Evolutionary conservation across 495 filamentous ascomycete species (phyloP).

Genomic region (Amorphotheca resinae): DNA sequence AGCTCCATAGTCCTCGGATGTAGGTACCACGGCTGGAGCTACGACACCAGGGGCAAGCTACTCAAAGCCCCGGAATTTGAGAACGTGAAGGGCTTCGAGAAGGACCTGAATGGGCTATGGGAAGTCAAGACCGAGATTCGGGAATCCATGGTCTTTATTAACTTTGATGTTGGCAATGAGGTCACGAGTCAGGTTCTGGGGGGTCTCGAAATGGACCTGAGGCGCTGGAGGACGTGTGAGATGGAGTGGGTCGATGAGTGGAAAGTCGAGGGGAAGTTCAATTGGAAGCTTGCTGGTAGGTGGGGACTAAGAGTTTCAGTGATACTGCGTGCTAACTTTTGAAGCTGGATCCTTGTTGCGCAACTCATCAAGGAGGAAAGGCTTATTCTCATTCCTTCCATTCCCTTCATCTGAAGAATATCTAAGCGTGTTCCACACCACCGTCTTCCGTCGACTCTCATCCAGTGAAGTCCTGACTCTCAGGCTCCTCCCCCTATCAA

Average conservation of each 20-base stretch:
- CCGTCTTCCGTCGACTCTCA: constrained; percentile 3
- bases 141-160: constrained; percentile 31
- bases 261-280: constrained; percentile 29
- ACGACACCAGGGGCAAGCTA: constrained; percentile 40
- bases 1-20: constrained; percentile 40
- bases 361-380: background rate
- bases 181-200: constrained; percentile 10
- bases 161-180: constrained; percentile 25
- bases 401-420: background rate
- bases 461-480: constrained; percentile 8
- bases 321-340: background rate
- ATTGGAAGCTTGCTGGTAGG: constrained; percentile 31
- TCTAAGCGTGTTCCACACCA: background rate
- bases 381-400: background rate
- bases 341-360: constrained; percentile 1
- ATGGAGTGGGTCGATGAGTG: constrained; percentile 25
- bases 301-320: background rate
- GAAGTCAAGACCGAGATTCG: constrained; percentile 27
- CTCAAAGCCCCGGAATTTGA: constrained; percentile 47
- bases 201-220: background rate
- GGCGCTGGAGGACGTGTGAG: background rate
- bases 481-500: constrained; percentile 9
- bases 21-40: constrained; percentile 53
- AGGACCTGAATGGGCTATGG: constrained; percentile 38
- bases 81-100: constrained; percentile 41